Base-by-base conservation (phyloP, 2,329 filamentous ascomycete genomes). In the Chaetomiaceae sp. region DNA sequence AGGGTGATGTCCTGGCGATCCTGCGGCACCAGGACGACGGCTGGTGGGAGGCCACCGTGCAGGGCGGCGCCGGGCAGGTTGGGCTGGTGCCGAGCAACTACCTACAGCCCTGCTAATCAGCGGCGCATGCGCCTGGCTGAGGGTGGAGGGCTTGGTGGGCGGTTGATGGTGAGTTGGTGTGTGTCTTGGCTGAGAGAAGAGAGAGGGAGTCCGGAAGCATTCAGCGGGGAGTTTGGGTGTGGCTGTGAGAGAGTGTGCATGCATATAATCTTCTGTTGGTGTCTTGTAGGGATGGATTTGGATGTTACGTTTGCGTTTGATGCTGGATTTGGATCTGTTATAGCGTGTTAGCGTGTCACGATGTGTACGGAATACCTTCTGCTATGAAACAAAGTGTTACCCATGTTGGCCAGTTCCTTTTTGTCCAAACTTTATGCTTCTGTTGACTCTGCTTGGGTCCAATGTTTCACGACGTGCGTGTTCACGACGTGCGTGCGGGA, bases 31-130 rank as follows among this genome's bases (percentile, higher is more conserved):
- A 98, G 68, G 93, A 98, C 63, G 93, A 98, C 62, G 93, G 93
- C 17, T 98, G 93, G 93, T 98, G 94, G 93, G 93, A 98, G 70
- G 94, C 94, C 11, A 91, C 96, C 65, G 80, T 96, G 33, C 86
- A 90, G 37, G 83, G 83, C 19, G 74, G 76, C 53, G 77, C 74
- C 52, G 79, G 75, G 40, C 73, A 68, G 40, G 63, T 74, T 48
- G 81, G 81, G 50, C 70, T 84, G 60, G 80, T 84, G 54, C 81
- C 81, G 54, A 84, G 81, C 65, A 84, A 84, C 62, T 84, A 84
- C 58, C 70, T 84, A 49, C 75, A 81, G 63, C 67, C 73, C 36
- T 73, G 71, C 50, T 76, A 60, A 62, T 19, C n/a, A 11, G 24
- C 7, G 7, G n/a, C n/a, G n/a, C n/a, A n/a, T n/a, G n/a, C n/a